Evolutionary conservation across 106 monocot species (phyloP).

Genomic region (Apostasia ramifera): DNA sequence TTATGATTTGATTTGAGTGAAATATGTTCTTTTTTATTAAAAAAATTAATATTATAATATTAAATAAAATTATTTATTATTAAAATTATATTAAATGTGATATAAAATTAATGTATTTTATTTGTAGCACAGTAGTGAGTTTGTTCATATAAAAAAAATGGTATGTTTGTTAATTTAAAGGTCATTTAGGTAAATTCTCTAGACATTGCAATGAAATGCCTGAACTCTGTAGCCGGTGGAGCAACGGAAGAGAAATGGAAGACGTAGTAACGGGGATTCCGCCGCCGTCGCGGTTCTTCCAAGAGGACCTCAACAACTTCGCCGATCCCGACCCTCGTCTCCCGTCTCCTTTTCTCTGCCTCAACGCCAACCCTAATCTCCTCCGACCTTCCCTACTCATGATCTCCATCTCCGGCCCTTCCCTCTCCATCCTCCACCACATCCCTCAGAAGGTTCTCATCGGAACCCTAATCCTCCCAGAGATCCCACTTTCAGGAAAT

Average conservation of each 20-base stretch:
- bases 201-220: no score
- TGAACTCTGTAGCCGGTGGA: no score
- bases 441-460: constrained; percentile 24
- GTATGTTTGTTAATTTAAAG: no score
- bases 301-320: constrained; percentile 28
- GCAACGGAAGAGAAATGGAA: constrained; percentile 1
- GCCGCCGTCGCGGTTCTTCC: constrained; percentile 13
- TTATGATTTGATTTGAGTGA: no score
- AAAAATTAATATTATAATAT: no score
- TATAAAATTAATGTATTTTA: no score
- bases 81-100: no score
- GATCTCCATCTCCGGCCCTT: constrained; percentile 37
- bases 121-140: no score
- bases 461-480: constrained; percentile 51
- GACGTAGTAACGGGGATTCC: constrained; percentile 2
- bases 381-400: constrained; percentile 20
- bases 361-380: constrained; percentile 17
- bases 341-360: constrained; percentile 35
- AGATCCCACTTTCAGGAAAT: constrained; percentile 17
- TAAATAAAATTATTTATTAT: no score
- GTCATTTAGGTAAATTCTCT: no score
- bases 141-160: no score
- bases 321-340: constrained; percentile 19
- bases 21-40: no score
- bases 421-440: constrained; percentile 24